Base-by-base conservation (phyloP, 2,329 filamentous ascomycete species). In the Scedosporium apiospermum region DNA sequence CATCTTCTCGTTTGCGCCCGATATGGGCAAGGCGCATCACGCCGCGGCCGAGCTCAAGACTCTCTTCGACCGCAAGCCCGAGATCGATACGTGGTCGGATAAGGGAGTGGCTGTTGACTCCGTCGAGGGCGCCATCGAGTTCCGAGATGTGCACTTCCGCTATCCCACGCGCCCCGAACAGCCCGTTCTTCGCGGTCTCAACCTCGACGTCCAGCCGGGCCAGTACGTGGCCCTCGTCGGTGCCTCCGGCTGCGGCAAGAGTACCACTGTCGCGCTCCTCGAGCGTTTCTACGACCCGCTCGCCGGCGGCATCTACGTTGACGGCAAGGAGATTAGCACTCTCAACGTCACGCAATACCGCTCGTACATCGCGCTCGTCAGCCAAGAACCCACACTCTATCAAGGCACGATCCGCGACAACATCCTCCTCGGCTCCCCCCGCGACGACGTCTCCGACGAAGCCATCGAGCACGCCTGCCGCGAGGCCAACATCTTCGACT, bases 261-360 rank as follows among this genome's bases (percentile, higher is more conserved):
- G 87, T 59, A 98, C 95, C 0, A 96, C 93, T 0, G 96, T 98
- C 71, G 89, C 91, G 3, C 81, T 98, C 3, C 79, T 98, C 38
- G 93, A 98, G 73, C 89, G 95, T 41, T 98, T 98, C 78, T 98
- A 98, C 71, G 92, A 98, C 68, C 90, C 93, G 0, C 81, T 95
- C 0, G 82, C 85, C 0, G 95, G 95, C 12, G 87, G 87, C 14
- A 81, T 99, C 41, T 90, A 86, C 64, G 81, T 98, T 18, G 93
- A 98, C 69, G 91, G 87, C 63, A 85, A 87, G 66, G 90, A 96
- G 65, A 91, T 98, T 69, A 88, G 86, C 64, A 81, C 80, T 10
- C 80, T 97, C 58, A 93, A 96, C 69, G 80, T 96, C 70, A 92
- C 90, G 74, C 86, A 93, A 62, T 97, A 97, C 76, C 88, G 95